Evolutionary conservation across 345 rosid species (phyloP), one percentile per base, ranked within the genome.

Genomic region (Pistacia integerrima): DNA sequence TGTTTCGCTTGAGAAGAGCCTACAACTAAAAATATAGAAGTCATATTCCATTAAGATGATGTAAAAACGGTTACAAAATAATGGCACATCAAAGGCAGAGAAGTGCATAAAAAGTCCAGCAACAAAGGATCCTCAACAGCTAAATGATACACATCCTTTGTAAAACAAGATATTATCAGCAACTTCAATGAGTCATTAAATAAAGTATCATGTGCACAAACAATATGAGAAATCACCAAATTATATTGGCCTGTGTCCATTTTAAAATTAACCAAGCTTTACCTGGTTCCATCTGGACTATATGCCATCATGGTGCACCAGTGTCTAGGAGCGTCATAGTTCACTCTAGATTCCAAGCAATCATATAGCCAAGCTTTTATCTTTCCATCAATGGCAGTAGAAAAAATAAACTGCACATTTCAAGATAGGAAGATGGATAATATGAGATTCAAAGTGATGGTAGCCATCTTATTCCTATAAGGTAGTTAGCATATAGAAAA

Each of bases 341-440:
- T 93, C 69, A 91, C 98, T 81, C 97, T 87, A 64, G 97, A 93
- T 55, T 97, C 97, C 79, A 84, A 20, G 80, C 83, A 75, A 69
- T 93, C 97, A 82, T 91, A 93, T 65, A 93, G 76, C 98, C 98
- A 93, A 71, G 98, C 94, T 78, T 91, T 93, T 64, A 93, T 93
- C 82, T 91, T 93, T 81, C 98, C 98, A 82, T 93, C 98, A 73
- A 88, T 77, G 51, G 94, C 92, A n/a, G 98, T 93, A 51, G 98
- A 91, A 76, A 93, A 93, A 22, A 93, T 88, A 75, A 93, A 93
- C 97, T 94, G 93, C 75, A 63, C 49, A 64, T 33, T 44, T 25
- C 30, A 14, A 25, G 25, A 80, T 33, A 51, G 35, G 55, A 57
- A 72, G 59, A 35, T 36, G 41, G n/a, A 25, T 8, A 58, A 73